Evolutionary conservation across 108 stramenopile genomes (phyloP), one percentile per base, ranked within the genome.

Genomic region (Cylindrotheca closterium): DNA sequence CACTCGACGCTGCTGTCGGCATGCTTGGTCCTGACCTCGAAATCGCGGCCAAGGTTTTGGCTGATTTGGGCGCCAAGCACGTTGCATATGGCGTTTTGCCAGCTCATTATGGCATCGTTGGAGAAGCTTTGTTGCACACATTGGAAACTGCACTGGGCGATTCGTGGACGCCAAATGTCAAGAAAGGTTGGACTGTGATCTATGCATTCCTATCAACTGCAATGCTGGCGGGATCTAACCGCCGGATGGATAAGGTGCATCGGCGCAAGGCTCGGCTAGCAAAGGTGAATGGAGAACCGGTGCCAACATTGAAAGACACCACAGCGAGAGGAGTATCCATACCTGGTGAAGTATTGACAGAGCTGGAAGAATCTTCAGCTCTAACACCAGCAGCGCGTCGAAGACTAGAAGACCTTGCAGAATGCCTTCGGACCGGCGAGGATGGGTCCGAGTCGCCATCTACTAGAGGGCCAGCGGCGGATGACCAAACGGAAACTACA

Each of bases 11-110:
- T 15, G 71, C 63, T 28, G 47, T 73, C 54, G 45, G 48, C 18
- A 57, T 78, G 62, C 30, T 78, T 19, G 77, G 56, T 12, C 65
- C 66, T 1, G 77, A 73, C 45, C 30, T 78, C 55, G 68, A 70
- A 22, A 51, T 63, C 4, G 33, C 68, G 2, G 18, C 58, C 8
- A 30, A 51, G 0, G 34, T 26, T 8, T 31, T 77, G 42, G 10
- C 15, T 0, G 30, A 67, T 18, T 23, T 80, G 28, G 79, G 79
- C 1, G 52, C 48, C 0, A 58, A 51, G 30, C 79, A 80, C 31
- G 47, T 47, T 0, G 2, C 19, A 1, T 76, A 80, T 53, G 74
- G 74, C 4, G 74, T 69, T 7, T 37, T 68, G 19, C 60, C 68
- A 18, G 66, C 51, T 21, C 79, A 80, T 47, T 80, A 68, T 30